Conservation (phyloP, 352 stramenopile species). For the Peronospora destructor region DNA sequence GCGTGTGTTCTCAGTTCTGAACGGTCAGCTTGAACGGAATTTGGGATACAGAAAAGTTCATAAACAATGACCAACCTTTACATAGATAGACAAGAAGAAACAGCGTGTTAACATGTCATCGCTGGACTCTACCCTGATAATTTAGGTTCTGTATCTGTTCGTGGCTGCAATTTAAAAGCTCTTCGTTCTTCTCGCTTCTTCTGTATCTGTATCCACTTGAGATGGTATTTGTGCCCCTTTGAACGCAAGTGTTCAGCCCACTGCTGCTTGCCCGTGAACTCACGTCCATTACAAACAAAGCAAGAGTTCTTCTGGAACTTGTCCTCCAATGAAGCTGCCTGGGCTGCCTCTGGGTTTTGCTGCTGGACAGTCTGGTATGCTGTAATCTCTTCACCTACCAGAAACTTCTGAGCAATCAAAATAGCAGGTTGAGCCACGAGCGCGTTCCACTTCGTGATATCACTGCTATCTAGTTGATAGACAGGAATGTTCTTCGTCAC, state of each 20-base stretch:
- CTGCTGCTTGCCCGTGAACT: constrained; percentile 62
- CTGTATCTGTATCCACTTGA: constrained; percentile 62
- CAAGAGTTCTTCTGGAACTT: constrained; percentile 66
- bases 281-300: constrained; percentile 48
- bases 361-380: constrained; percentile 40
- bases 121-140: constrained; percentile 13
- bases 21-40: constrained; percentile 53
- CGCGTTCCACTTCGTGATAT: constrained; percentile 52
- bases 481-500: constrained; percentile 80
- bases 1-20: constrained; percentile 49
- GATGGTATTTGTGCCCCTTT: constrained; percentile 77
- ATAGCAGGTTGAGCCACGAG: constrained; percentile 51
- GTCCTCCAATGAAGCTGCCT: constrained; percentile 34
- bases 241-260: constrained; percentile 70
- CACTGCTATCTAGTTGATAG: constrained; percentile 78
- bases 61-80: constrained; percentile 29
- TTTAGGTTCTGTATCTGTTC: constrained; percentile 8
- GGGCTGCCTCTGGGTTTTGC: constrained; percentile 35
- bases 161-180: neutral
- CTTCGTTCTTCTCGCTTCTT: constrained; percentile 24
- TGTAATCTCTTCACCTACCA: constrained; percentile 30
- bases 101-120: constrained; percentile 11
- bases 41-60: constrained; percentile 34
- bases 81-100: constrained; percentile 23
- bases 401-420: constrained; percentile 56